A percentile compares a stretch with the other conserved stretches of the same genome.
phyloP scores from a whole-genome alignment of 768 basidiomycete species.

The Kondoa subrosea region DNA sequence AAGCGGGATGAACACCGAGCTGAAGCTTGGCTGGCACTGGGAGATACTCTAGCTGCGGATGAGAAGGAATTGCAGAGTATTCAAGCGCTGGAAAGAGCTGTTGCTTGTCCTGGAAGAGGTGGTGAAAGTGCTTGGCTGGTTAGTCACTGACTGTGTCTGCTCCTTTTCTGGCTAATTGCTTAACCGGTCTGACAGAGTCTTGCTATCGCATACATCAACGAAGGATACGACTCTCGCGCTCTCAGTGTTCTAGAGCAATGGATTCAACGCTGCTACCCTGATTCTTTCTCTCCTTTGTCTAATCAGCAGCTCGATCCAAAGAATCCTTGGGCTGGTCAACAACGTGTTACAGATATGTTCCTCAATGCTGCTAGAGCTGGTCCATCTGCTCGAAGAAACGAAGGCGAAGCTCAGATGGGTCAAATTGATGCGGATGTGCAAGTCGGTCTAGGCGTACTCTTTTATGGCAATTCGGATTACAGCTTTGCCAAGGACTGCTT shows the following conservation, averaged over 20 bases:
- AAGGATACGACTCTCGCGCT: conserved; percentile 72
- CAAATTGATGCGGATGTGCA: conserved; percentile 62
- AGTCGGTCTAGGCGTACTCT: conserved; percentile 77
- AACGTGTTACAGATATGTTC: conserved; percentile 63
- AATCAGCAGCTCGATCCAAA: conserved; percentile 15
- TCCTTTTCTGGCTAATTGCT: conserved; percentile 1
- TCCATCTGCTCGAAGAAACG: conserved; percentile 43
- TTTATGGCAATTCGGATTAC: conserved; percentile 73
- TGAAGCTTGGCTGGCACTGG: conserved; percentile 82
- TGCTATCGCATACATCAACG: conserved; percentile 46
- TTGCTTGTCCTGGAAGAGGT: conserved; percentile 32
- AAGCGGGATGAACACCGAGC: conserved; percentile 57
- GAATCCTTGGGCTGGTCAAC: conserved; percentile 60
- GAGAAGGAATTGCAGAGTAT: conserved; percentile 37
- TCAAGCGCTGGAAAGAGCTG: conserved; percentile 34
- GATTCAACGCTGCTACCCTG: conserved; percentile 38
- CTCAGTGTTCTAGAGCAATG: conserved; percentile 72
- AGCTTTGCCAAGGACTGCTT: conserved; percentile 88
- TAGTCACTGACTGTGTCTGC: conserved; percentile 15
- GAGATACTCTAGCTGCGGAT: conserved; percentile 52
- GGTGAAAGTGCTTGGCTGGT: conserved; percentile 48
- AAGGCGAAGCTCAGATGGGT: neutral
- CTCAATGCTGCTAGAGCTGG: conserved; percentile 66
- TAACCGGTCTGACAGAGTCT: conserved; percentile 9
- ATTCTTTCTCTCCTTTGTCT: conserved; percentile 36